These are phyloP conservation scores for Plenodomus tracheiphilus DNA, from an alignment of 2,329 filamentous ascomycete genomes.

Conservation along the genomic window DNA sequence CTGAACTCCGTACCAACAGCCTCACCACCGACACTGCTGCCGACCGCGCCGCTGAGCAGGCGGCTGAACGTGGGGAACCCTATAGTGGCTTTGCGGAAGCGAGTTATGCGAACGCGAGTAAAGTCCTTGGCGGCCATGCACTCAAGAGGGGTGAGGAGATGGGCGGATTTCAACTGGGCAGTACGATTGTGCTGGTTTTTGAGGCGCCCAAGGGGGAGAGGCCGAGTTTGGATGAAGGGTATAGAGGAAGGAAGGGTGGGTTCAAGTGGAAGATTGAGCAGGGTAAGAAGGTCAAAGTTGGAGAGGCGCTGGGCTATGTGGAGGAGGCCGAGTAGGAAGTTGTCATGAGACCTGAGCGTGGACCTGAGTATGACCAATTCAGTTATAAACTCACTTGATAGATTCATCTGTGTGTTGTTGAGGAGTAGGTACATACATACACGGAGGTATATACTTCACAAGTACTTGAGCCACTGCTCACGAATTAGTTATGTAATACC, in stretches of 20 bases:
- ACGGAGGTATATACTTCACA: no score
- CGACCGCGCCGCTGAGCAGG: constrained; percentile 80
- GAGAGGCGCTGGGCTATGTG: constrained; percentile 80
- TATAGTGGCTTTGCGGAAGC: constrained; percentile 94
- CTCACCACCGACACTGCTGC: constrained; percentile 90
- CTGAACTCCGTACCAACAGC: constrained; percentile 89
- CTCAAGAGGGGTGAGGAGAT: constrained; percentile 90
- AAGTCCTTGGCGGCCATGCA: constrained; percentile 79
- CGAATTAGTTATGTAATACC: no score
- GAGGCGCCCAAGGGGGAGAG: constrained; percentile 75
- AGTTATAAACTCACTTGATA: no score
- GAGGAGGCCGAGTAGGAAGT: constrained; percentile 42
- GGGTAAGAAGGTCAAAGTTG: constrained; percentile 86
- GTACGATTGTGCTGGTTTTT: constrained; percentile 93
- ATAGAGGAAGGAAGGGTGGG: constrained; percentile 61
- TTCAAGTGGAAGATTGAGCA: constrained; percentile 88
- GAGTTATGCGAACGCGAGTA: constrained; percentile 77
- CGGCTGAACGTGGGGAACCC: constrained; percentile 72
- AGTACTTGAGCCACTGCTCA: no score
- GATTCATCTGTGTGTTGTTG: no score
- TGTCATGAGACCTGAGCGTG: no score
- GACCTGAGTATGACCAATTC: no score
- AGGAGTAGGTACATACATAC: no score
- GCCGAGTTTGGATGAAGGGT: constrained; percentile 61
- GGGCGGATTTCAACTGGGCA: constrained; percentile 95